Evolutionary conservation across 108 stramenopile genomes (phyloP).

Genomic region (Discostella pseudostelligera): DNA sequence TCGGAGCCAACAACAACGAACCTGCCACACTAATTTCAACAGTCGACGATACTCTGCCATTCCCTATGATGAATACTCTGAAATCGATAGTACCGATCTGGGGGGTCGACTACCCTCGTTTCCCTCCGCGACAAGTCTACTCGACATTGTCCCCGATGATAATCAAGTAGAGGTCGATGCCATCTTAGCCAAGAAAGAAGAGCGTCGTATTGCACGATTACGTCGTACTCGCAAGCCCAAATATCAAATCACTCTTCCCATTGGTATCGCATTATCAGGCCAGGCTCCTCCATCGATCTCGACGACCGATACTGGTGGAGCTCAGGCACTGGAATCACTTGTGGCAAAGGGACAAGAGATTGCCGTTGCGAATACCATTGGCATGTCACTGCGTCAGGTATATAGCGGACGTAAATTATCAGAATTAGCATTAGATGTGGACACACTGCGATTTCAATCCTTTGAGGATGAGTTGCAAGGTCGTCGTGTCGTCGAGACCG

Average conservation of each 20-base stretch:
- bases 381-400: slow-evolving; percentile 62
- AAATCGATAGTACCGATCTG: not conserved
- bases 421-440: slow-evolving; percentile 56
- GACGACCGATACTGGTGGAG: not conserved
- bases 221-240: slow-evolving; percentile 20
- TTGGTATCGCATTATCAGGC: slow-evolving; percentile 11
- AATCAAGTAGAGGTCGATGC: slow-evolving; percentile 49
- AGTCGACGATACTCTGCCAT: slow-evolving; percentile 45
- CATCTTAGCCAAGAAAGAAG: slow-evolving; percentile 46
- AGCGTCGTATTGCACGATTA: slow-evolving; percentile 30
- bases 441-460: slow-evolving; percentile 54
- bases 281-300: slow-evolving; percentile 9
- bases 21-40: slow-evolving; percentile 4
- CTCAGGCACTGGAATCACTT: slow-evolving; percentile 25
- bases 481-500: slow-evolving; percentile 15
- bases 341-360: slow-evolving; percentile 47
- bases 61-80: slow-evolving; percentile 36
- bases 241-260: slow-evolving; percentile 52
- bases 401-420: slow-evolving; percentile 53
- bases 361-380: slow-evolving; percentile 43
- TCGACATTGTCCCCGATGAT: slow-evolving; percentile 20
- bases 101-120: not conserved
- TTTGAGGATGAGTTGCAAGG: slow-evolving; percentile 50
- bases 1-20: not conserved
- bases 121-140: slow-evolving; percentile 8